These are phyloP conservation scores for Krasilnikovozyma curviuscula DNA, from an alignment of 768 basidiomycete genomes.

Conservation along the genomic window DNA sequence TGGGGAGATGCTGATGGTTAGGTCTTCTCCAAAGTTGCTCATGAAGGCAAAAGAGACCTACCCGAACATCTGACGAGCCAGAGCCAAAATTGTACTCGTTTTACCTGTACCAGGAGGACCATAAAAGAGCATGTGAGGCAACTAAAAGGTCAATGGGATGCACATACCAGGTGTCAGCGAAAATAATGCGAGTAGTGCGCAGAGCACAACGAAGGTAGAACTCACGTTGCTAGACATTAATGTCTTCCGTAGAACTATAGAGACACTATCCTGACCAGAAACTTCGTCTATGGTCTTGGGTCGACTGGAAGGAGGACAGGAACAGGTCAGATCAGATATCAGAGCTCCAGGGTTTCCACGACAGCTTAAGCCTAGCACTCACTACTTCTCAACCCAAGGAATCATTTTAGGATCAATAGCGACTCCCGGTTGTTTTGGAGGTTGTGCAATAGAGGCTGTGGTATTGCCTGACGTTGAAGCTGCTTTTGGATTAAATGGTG, in stretches of 20 bases:
- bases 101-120: constrained; percentile 98
- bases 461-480: too few species aligned
- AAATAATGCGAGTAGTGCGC: not conserved
- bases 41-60: constrained; percentile 26
- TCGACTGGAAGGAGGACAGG: constrained; percentile 37
- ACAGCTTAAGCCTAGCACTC: constrained; percentile 16
- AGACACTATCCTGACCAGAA: constrained; percentile 89
- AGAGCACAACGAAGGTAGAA: not conserved
- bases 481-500: too few species aligned
- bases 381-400: constrained; percentile 99
- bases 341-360: not conserved
- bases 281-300: constrained; percentile 97
- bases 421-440: too few species aligned
- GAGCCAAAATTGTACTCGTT: constrained; percentile 89
- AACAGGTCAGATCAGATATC: not conserved
- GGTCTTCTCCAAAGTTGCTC: not conserved
- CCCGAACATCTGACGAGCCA: constrained; percentile 88
- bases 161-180: constrained; percentile 1
- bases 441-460: too few species aligned
- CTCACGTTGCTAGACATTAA: constrained; percentile 76
- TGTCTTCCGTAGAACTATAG: constrained; percentile 76
- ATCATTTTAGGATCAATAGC: too few species aligned
- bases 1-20: not conserved
- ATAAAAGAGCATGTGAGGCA: constrained; percentile 99
- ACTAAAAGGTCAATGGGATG: constrained; percentile 31